A percentile compares a stretch with the other conserved stretches of the same genome.
These are phyloP conservation scores for Beauveria scarabaeidicola DNA, from an alignment of 2,329 filamentous ascomycete species.

Conservation along the genomic window DNA sequence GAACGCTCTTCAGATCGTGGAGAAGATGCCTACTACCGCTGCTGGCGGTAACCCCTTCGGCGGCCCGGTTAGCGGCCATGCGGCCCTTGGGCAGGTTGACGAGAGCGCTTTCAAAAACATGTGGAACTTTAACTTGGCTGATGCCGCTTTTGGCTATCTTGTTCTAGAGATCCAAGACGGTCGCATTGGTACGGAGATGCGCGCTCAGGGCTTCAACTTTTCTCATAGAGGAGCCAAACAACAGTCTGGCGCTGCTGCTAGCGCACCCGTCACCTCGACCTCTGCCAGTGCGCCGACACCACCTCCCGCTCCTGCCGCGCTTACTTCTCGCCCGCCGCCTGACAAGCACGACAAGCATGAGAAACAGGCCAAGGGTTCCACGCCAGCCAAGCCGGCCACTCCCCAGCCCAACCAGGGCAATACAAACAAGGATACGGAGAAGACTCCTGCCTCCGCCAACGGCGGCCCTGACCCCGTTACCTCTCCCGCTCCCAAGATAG, in stretches of 20 bases:
- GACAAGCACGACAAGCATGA: constrained; percentile 14
- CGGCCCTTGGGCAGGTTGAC: constrained; percentile 78
- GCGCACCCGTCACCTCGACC: constrained; percentile 23
- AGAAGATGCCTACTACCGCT: constrained; percentile 94
- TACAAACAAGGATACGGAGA: constrained; percentile 48
- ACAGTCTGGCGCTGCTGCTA: constrained; percentile 34
- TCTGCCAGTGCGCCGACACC: constrained; percentile 25
- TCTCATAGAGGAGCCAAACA: constrained; percentile 88
- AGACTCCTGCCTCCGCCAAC: constrained; percentile 40
- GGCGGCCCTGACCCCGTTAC: constrained; percentile 45
- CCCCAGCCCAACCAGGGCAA: constrained; percentile 41
- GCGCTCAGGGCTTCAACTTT: constrained; percentile 98
- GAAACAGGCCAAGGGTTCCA: constrained; percentile 27
- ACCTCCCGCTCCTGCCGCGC: constrained; percentile 22
- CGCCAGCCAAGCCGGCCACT: constrained; percentile 32
- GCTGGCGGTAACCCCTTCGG: constrained; percentile 96
- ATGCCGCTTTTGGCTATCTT: constrained; percentile 93
- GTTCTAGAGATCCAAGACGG: constrained; percentile 93
- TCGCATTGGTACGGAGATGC: constrained; percentile 96
- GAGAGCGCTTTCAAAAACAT: constrained; percentile 99
- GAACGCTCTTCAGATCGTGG: constrained; percentile 86
- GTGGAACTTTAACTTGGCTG: constrained; percentile 99
- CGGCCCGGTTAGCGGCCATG: constrained; percentile 65
- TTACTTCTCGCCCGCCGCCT: constrained; percentile 26
- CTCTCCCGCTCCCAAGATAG: constrained; percentile 52